phyloP scores from a whole-genome alignment of 1,284 basidiomycete genomes.

The Pseudozyma tsukubaensis region DNA sequence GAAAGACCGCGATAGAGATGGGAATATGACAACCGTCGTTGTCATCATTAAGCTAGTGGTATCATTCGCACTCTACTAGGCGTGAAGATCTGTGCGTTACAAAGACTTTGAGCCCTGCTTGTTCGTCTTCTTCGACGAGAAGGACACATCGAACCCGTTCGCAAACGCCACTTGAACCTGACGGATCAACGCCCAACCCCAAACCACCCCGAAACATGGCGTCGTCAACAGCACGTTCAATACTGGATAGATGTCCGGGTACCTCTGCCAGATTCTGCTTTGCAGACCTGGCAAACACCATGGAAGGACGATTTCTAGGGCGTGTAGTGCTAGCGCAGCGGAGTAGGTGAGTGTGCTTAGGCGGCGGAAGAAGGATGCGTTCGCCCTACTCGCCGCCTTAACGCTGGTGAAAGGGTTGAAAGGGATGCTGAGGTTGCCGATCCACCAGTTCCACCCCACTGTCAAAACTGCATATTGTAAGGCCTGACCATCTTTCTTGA shows the following conservation, averaged over 20 bases:
- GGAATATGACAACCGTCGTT: no score
- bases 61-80: no score
- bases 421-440: conserved; percentile 72
- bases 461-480: conserved; percentile 78
- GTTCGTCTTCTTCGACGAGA: conserved; percentile 1
- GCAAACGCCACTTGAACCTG: conserved; percentile 66
- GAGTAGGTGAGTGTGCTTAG: conserved; percentile 68
- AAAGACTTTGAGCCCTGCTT: background rate
- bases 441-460: conserved; percentile 81
- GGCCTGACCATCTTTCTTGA: conserved; percentile 82
- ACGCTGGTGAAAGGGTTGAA: conserved; percentile 23
- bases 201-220: conserved; percentile 78
- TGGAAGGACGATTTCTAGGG: conserved; percentile 75
- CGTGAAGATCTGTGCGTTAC: background rate
- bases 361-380: conserved; percentile 14
- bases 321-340: conserved; percentile 75
- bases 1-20: background rate
- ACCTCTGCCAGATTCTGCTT: conserved; percentile 75
- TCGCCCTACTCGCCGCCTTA: conserved; percentile 1
- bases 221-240: conserved; percentile 85
- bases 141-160: conserved; percentile 45
- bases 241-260: conserved; percentile 87
- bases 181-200: conserved; percentile 68
- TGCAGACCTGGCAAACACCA: conserved; percentile 16
- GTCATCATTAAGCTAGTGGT: no score